Conservation (phyloP, 371 early-diverging fungal species). For the Rhizopus sp. region DNA sequence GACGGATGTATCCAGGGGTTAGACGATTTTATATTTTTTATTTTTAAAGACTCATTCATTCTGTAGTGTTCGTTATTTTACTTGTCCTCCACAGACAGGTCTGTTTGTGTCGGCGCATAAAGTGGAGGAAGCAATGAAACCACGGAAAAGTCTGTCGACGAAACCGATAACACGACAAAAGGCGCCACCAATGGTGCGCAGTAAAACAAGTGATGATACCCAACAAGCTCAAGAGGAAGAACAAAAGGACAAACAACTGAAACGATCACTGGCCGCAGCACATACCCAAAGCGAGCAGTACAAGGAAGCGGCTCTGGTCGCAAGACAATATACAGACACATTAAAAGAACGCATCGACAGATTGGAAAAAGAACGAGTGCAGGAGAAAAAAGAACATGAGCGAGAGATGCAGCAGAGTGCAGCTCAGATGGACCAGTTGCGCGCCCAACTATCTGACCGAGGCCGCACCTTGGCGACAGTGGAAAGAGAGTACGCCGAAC, state of each 20-base stretch:
- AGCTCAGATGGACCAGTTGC: slow-evolving; percentile 27
- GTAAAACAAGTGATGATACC: slow-evolving; percentile 39
- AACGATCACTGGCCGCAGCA: slow-evolving; percentile 11
- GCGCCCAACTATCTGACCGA: slow-evolving; percentile 28
- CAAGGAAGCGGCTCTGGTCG: slow-evolving; percentile 1
- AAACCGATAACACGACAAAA: not conserved
- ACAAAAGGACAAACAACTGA: slow-evolving; percentile 25
- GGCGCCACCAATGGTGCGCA: slow-evolving; percentile 8
- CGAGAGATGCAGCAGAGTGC: slow-evolving; percentile 21
- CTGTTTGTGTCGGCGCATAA: slow-evolving; percentile 72
- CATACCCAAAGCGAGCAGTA: slow-evolving; percentile 6
- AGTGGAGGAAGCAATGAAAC: slow-evolving; percentile 12
- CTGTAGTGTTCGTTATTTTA: slow-evolving; percentile 55
- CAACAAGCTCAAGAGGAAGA: slow-evolving; percentile 37
- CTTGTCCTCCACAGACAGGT: slow-evolving; percentile 66
- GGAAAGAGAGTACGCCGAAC: slow-evolving; percentile 42
- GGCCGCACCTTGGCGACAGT: slow-evolving; percentile 27
- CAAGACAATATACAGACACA: slow-evolving; percentile 5
- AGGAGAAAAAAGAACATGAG: slow-evolving; percentile 18
- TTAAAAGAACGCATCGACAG: slow-evolving; percentile 33
- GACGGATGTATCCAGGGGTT: slow-evolving; percentile 77
- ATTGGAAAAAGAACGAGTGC: slow-evolving; percentile 17
- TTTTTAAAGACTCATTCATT: not conserved
- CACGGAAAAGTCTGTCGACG: slow-evolving; percentile 6
- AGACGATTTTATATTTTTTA: slow-evolving; percentile 1